Conservation (phyloP, 805 yeast species). For the Yarrowia alimentaria region DNA sequence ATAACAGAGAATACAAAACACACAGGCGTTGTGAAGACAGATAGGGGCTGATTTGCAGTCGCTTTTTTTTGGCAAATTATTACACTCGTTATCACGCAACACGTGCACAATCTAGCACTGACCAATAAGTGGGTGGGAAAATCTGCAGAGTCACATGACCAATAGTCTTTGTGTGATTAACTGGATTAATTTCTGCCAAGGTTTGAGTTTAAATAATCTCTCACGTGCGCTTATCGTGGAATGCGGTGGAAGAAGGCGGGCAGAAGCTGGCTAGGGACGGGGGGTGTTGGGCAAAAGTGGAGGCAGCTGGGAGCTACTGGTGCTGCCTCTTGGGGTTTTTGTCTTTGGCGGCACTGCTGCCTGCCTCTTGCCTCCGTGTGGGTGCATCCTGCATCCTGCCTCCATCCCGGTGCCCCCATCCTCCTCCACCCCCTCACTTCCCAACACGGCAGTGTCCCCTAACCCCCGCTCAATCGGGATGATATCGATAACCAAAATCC, state of each 20-base stretch:
- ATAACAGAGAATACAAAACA: too few species aligned
- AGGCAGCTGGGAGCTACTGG: too few species aligned
- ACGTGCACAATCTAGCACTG: constrained; percentile 27
- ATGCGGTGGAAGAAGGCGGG: too few species aligned
- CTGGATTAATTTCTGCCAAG: background rate
- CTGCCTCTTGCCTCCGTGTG: too few species aligned
- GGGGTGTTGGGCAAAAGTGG: too few species aligned
- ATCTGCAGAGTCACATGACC: constrained; percentile 24
- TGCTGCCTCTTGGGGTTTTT: too few species aligned
- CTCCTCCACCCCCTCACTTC: background rate
- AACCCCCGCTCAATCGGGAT: constrained; percentile 20
- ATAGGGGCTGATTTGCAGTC: background rate
- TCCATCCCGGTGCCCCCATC: too few species aligned
- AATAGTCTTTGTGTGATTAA: constrained; percentile 4
- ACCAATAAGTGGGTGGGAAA: constrained; percentile 20
- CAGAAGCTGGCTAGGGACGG: too few species aligned
- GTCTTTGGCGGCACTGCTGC: too few species aligned
- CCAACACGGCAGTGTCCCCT: background rate
- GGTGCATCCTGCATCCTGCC: too few species aligned
- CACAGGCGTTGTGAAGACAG: too few species aligned
- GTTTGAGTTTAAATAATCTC: background rate
- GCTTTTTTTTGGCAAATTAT: background rate
- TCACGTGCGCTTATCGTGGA: too few species aligned
- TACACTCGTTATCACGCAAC: constrained; percentile 4
- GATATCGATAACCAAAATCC: constrained; percentile 28